phyloP scores from a whole-genome alignment of 2,329 filamentous ascomycete genomes.

The Sporothrix mexicana region DNA sequence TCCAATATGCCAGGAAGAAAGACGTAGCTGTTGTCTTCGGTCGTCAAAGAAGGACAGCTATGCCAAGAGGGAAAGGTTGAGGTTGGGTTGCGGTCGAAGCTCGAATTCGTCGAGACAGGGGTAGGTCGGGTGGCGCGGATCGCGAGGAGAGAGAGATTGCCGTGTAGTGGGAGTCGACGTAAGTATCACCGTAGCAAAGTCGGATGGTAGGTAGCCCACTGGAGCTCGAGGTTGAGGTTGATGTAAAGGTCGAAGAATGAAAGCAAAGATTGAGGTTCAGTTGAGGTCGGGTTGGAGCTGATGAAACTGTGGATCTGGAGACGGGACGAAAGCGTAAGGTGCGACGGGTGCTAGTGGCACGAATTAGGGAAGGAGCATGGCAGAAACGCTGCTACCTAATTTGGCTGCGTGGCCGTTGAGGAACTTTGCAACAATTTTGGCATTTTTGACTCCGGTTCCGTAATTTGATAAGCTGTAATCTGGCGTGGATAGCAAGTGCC shows the following conservation, averaged over 20 bases:
- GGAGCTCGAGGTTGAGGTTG: not conserved
- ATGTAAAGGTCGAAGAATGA: not conserved
- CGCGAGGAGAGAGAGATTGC: not conserved
- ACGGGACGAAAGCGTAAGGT: conserved; percentile 20
- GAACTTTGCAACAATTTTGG: no score
- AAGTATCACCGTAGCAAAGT: no score
- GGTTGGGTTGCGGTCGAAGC: conserved; percentile 7
- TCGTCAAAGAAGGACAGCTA: not conserved
- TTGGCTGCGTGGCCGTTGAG: not conserved
- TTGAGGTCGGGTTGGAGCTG: not conserved
- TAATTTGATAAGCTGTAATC: no score
- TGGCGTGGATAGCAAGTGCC: no score
- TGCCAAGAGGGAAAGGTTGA: not conserved
- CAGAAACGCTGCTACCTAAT: conserved; percentile 24
- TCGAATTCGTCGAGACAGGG: conserved; percentile 11
- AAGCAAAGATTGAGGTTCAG: conserved; percentile 4
- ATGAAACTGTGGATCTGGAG: conserved; percentile 21
- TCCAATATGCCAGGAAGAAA: not conserved
- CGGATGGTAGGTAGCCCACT: no score
- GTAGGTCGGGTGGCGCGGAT: conserved; percentile 6
- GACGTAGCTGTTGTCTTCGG: not conserved
- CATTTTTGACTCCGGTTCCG: no score
- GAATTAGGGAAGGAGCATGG: conserved; percentile 23
- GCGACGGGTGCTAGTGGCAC: conserved; percentile 18
- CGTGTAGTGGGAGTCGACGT: not conserved